These are phyloP conservation scores for Mycena venus DNA, from an alignment of 768 basidiomycete genomes.

Conservation along the genomic window DNA sequence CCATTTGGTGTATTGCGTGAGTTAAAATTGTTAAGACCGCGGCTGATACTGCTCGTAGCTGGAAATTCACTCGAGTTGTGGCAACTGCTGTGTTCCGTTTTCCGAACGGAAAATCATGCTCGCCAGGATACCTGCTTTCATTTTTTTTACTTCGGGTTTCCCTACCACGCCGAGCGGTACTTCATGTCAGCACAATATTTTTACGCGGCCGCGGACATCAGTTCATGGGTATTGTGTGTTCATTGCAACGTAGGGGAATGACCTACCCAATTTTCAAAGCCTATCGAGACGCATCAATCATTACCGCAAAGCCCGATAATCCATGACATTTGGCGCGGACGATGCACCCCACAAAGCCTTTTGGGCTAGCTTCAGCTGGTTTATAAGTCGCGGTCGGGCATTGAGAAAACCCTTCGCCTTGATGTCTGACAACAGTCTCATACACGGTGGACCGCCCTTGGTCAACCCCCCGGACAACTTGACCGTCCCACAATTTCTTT, in stretches of 20 bases:
- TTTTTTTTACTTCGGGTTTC: background rate
- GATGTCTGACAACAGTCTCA: slow-evolving; percentile 9
- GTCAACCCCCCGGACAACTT: slow-evolving; percentile 34
- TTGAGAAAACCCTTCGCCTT: background rate
- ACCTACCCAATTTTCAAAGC: slow-evolving; percentile 9
- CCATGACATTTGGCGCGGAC: slow-evolving; percentile 22
- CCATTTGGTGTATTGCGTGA: slow-evolving; percentile 23
- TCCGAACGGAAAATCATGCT: background rate
- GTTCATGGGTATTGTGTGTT: background rate
- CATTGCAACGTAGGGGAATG: slow-evolving; percentile 8
- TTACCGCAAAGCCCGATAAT: slow-evolving; percentile 25
- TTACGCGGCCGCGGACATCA: slow-evolving; percentile 19
- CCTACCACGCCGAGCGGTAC: background rate
- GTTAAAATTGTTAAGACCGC: slow-evolving; percentile 12
- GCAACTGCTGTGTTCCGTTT: background rate
- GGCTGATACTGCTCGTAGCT: background rate
- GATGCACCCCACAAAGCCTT: slow-evolving; percentile 21
- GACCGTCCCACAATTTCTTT: slow-evolving; percentile 57
- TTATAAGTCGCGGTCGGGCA: slow-evolving; percentile 12
- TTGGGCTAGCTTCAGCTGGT: slow-evolving; percentile 10
- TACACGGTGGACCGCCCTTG: slow-evolving; percentile 8
- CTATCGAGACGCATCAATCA: slow-evolving; percentile 24
- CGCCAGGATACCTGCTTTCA: background rate
- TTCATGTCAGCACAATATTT: background rate
- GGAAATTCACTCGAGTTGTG: background rate